Percentiles rank a stretch among this genome's conserved stretches.
phyloP scores from a whole-genome alignment of 768 basidiomycete genomes.

The Neoboletus magnificus region DNA sequence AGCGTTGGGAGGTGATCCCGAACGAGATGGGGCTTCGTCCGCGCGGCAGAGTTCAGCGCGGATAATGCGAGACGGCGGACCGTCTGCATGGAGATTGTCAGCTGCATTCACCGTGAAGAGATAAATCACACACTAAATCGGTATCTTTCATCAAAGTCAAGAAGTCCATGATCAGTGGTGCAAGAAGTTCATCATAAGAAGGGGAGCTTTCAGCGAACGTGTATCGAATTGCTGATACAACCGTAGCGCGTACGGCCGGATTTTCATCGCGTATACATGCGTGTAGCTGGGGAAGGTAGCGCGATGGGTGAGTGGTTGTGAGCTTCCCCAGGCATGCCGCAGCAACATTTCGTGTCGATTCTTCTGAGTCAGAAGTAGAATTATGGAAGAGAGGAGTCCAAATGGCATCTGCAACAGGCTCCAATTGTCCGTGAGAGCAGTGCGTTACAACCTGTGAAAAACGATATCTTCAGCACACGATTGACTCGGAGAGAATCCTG shows the following conservation, averaged over 20 bases:
- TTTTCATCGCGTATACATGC: slow-evolving; percentile 68
- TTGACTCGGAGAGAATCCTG: background rate
- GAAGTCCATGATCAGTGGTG: slow-evolving; percentile 87
- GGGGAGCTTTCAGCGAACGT: slow-evolving; percentile 84
- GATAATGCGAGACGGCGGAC: slow-evolving; percentile 90
- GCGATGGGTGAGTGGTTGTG: slow-evolving; percentile 85
- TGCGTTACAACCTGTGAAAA: slow-evolving; percentile 79
- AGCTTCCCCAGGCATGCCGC: slow-evolving; percentile 96
- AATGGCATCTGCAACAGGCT: slow-evolving; percentile 80
- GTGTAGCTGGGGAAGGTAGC: slow-evolving; percentile 91
- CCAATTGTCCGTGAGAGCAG: slow-evolving; percentile 79
- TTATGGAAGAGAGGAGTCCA: slow-evolving; percentile 94
- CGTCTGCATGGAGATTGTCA: slow-evolving; percentile 46
- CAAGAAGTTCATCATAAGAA: slow-evolving; percentile 87
- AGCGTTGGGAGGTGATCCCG: slow-evolving; percentile 76
- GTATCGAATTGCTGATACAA: slow-evolving; percentile 88
- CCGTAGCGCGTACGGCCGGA: slow-evolving; percentile 77
- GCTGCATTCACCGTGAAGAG: background rate
- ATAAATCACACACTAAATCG: slow-evolving; percentile 62
- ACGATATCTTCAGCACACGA: background rate
- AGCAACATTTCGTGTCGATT: slow-evolving; percentile 90
- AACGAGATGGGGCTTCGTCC: slow-evolving; percentile 90
- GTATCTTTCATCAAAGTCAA: slow-evolving; percentile 84
- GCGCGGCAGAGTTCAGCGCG: slow-evolving; percentile 90
- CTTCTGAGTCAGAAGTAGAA: slow-evolving; percentile 78